A percentile compares a stretch with the other conserved stretches of the same genome.
Evolutionary conservation across 75 land plant genomes (phyloP).

Genomic region (Sequoia sempervirens): DNA sequence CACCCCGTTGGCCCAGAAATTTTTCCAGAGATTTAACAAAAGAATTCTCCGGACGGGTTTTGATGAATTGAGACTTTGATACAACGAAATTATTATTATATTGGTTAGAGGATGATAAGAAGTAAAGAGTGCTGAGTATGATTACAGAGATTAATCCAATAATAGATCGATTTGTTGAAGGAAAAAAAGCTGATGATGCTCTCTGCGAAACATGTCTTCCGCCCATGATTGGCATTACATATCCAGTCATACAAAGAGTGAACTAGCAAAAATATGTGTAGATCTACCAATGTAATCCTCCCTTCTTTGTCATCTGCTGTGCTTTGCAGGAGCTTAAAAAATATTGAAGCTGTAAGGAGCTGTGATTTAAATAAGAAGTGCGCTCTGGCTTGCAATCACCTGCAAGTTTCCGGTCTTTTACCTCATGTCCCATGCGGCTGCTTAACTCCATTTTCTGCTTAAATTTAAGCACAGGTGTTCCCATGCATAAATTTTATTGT

Average conservation of each 20-base stretch:
- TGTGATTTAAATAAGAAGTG: too few species aligned
- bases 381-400: too few species aligned
- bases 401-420: too few species aligned
- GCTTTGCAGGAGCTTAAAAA: too few species aligned
- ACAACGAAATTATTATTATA: not conserved
- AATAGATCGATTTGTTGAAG: not conserved
- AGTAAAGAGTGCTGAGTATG: not conserved
- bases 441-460: too few species aligned
- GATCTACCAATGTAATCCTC: not conserved
- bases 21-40: constrained; percentile 56
- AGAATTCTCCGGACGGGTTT: constrained; percentile 28
- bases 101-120: not conserved
- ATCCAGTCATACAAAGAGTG: not conserved
- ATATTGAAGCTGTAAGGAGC: too few species aligned
- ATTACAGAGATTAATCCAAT: not conserved
- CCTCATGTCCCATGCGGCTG: too few species aligned
- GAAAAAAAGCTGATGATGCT: too few species aligned
- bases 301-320: too few species aligned
- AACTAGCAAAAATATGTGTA: not conserved
- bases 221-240: not conserved
- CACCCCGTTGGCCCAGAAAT: constrained; percentile 24
- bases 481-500: too few species aligned
- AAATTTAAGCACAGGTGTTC: too few species aligned
- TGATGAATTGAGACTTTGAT: not conserved
- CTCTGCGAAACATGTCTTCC: not conserved